Conservation (phyloP, 2,329 filamentous ascomycete species). For the Fusarium nisikadoi region DNA sequence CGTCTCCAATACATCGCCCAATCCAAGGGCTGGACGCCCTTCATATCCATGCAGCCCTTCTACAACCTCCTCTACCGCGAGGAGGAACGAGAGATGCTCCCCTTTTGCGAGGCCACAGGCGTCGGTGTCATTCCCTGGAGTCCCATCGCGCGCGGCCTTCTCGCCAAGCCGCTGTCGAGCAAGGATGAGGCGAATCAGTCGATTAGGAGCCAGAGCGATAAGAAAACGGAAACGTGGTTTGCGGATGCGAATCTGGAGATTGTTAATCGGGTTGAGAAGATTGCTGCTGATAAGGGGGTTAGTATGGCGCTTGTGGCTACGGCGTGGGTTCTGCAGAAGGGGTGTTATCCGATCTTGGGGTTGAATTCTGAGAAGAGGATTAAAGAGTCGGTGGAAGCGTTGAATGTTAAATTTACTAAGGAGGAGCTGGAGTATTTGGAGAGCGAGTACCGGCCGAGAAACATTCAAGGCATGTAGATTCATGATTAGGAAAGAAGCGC, state of each 20-base stretch:
- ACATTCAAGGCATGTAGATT: conserved; percentile 49
- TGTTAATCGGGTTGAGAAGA: conserved; percentile 57
- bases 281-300: conserved; percentile 66
- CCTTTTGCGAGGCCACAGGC: conserved; percentile 48
- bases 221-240: conserved; percentile 40
- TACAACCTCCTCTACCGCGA: conserved; percentile 70
- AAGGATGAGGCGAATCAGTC: conserved; percentile 19
- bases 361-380: conserved; percentile 68
- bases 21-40: conserved; percentile 66
- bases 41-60: conserved; percentile 68
- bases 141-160: conserved; percentile 48
- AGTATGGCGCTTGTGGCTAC: conserved; percentile 73
- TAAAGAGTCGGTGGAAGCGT: conserved; percentile 65
- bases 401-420: conserved; percentile 60
- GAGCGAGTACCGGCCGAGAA: conserved; percentile 68
- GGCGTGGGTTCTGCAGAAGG: conserved; percentile 69
- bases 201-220: conserved; percentile 34
- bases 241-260: conserved; percentile 46
- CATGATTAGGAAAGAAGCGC: rapidly evolving
- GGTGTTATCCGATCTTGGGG: conserved; percentile 70
- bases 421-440: conserved; percentile 72
- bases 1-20: conserved; percentile 64
- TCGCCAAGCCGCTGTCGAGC: conserved; percentile 44
- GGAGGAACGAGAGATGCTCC: conserved; percentile 59
- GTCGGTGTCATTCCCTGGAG: conserved; percentile 52